Base-by-base conservation (phyloP, 345 rosid genomes). In the Draba incana region DNA sequence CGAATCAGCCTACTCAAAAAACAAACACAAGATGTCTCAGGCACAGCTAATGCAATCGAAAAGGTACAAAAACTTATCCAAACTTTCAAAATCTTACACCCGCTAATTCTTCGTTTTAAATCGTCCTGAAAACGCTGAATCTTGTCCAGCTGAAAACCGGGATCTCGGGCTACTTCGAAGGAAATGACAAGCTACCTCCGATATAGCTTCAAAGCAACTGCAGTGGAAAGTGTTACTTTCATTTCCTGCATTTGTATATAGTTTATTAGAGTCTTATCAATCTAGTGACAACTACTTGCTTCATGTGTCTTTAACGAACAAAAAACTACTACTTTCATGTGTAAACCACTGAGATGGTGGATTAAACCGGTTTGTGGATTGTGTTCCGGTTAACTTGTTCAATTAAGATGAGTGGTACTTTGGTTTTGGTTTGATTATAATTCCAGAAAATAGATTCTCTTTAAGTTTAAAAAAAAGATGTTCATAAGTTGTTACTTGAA, bases 1-100 rank as follows among this genome's bases (percentile, higher is more conserved):
- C 88, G 72, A n/a, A 60, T 85, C 28, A 77, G 65, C 44, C 78
- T 56, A 62, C 88, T 87, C 48, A 78, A 68, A 75, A 74, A 82
- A 50, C 75, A 66, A 62, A 72, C 44, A 42, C 76, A 76, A 64
- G 81, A 84, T 51, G 54, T 44, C 68, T 56, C 81, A 27, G 80
- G 67, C 62, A 44, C 77, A 42, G 23, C 68, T 27, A 78, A 76
- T 53, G 80, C 67, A 51, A 33, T 80, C 57, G 72, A 78, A 70
- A 79, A 85, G 86, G 93, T 85, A 15, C 27, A 44, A 54, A 6
- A 57, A 42, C 55, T 33, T 2, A 0, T 15, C 37, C 30, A n/a
- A 3, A 6, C 20, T 30, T 33, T 66, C 31, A 52, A 3, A 39
- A 15, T 25, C 6, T 38, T 38, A 15, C 55, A 44, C 12, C 44